Evolutionary conservation across 768 basidiomycete genomes (phyloP), one percentile per base, ranked within the genome.

Genomic region (Leccinum uliginosum): DNA sequence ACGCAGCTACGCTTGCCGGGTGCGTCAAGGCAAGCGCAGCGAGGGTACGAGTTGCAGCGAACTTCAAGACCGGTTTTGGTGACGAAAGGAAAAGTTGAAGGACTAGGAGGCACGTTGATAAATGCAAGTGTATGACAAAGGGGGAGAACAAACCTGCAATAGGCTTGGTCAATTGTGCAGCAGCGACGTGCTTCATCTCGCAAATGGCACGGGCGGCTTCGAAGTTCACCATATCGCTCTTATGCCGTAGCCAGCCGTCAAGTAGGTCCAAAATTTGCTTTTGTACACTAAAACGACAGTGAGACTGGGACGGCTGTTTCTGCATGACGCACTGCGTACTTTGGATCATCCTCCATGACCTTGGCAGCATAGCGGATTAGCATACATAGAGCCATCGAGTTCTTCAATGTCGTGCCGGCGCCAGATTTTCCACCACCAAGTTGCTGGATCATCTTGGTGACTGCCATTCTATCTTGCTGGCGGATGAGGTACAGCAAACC

Each of bases 211-310:
- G 89, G 4, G 97, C 96, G 21, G 97, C 97, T 72, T 99, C 97
- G 59, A 94, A 91, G 75, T 98, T 98, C 68, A 99, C 97, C 96
- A 98, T 99, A 71, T 99, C 97, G 64, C 93, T 97, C 79, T 99
- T 99, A 75, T 99, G 97, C 57, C 94, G 85, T 58, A 98, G 77
- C 86, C 94, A 95, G 32, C 90, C 87, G 69, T 98, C 97, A 35
- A 98, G 79, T 44, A 97, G 81, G 61, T 98, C 97, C 52, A 93
- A 78, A 82, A 98, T 96, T 65, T 91, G 93, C 59, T 83, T 85
- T 72, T 96, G 93, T 24, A 95, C 78, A 67, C 96, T 99, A 63
- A 1, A 26, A 19, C 26, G 4, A 14, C 1, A 17, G 8, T 54
- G 17, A 54, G 47, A 50, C 57, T 40, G 32, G 7, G 32, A 26